Conservation (phyloP, 2,329 filamentous ascomycete genomes). For the Elsinoe ampelina region DNA sequence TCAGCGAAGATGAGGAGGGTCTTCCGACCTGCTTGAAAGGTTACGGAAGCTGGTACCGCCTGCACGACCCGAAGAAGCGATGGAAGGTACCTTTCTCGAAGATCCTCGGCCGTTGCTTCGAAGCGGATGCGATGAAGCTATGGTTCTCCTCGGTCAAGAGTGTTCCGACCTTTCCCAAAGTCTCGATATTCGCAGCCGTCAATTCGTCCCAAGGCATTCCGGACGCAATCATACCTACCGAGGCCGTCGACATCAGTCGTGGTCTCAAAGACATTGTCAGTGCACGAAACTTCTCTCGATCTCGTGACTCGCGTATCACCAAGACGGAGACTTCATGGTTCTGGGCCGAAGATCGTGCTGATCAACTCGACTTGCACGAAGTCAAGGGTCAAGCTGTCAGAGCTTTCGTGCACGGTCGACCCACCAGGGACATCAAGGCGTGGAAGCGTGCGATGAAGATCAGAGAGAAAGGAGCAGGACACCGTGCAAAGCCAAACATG, state of each 20-base stretch:
- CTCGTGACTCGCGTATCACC: conserved; percentile 41
- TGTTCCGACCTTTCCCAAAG: background rate
- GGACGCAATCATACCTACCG: background rate
- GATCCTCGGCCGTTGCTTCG: conserved; percentile 46
- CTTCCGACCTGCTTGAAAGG: conserved; percentile 33
- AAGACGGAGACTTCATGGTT: conserved; percentile 39
- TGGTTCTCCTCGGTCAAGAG: conserved; percentile 31
- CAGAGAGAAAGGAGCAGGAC: conserved; percentile 29
- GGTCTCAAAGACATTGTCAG: conserved; percentile 40
- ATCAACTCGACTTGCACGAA: conserved; percentile 46
- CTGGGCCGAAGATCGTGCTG: conserved; percentile 47
- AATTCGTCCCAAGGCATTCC: background rate
- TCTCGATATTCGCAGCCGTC: background rate
- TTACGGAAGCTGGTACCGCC: conserved; percentile 45
- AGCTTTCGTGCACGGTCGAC: conserved; percentile 30
- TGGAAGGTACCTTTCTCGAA: conserved; percentile 40
- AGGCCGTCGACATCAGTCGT: conserved; percentile 26
- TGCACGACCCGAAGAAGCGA: conserved; percentile 34
- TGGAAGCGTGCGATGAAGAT: conserved; percentile 38
- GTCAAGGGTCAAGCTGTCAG: conserved; percentile 43
- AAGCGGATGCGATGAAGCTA: conserved; percentile 39
- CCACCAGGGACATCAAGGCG: conserved; percentile 35
- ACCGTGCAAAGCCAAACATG: conserved; percentile 10
- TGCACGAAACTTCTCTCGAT: conserved; percentile 39
- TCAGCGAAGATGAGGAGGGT: conserved; percentile 25